A percentile compares a stretch with the other conserved stretches of the same genome.
Conservation (phyloP, 176 grass and related monocot genomes). For the Bolboschoenus planiculmis region DNA sequence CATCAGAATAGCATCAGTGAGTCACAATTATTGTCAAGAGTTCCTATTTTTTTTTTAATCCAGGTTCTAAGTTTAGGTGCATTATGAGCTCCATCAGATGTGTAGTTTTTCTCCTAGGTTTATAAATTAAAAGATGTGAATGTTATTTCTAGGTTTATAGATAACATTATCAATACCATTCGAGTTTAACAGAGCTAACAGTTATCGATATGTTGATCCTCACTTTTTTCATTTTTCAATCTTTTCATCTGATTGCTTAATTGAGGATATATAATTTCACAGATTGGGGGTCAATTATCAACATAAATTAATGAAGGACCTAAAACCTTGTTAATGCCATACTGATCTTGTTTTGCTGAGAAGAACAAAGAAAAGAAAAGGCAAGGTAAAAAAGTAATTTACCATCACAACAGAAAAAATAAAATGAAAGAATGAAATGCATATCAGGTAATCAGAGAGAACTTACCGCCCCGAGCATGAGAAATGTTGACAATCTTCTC, state of each 20-base stretch:
- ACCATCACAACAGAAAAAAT: background rate
- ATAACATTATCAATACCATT: background rate
- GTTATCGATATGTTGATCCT: background rate
- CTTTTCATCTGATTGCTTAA: no score
- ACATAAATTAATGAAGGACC: background rate
- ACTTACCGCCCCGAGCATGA: conserved; percentile 69
- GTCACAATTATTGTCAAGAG: background rate
- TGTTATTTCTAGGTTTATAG: background rate
- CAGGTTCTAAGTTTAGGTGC: background rate
- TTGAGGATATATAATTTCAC: background rate
- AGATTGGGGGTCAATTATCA: background rate
- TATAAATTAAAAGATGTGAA: no score
- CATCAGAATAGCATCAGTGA: conserved; percentile 10
- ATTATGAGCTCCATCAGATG: no score
- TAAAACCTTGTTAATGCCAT: no score
- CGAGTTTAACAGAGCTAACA: background rate
- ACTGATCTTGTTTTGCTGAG: no score
- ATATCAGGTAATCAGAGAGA: background rate
- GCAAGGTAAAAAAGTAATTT: background rate
- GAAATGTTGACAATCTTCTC: conserved; percentile 89
- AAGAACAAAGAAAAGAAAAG: no score
- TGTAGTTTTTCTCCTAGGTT: no score
- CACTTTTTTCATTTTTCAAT: background rate
- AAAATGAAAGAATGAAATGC: conserved; percentile 10
- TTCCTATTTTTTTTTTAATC: background rate